A percentile compares a stretch with the other conserved stretches of the same genome.
phyloP scores from a whole-genome alignment of 495 filamentous ascomycete genomes.

The Hyaloscypha finlandica region DNA sequence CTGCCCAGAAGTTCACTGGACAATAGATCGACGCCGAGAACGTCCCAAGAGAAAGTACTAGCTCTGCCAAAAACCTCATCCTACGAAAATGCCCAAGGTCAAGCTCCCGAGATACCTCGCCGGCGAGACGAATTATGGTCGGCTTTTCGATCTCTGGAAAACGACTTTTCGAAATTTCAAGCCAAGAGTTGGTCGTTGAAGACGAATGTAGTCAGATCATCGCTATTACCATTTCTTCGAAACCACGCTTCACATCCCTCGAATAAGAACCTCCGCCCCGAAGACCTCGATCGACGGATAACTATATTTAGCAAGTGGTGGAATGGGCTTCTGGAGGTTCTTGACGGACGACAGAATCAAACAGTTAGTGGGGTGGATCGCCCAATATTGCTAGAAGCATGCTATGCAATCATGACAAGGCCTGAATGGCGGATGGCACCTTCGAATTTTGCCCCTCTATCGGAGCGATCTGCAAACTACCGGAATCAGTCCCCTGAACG shows the following conservation, averaged over 20 bases:
- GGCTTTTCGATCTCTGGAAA: constrained; percentile 77
- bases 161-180: constrained; percentile 83
- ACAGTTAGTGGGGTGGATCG: constrained; percentile 76
- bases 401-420: constrained; percentile 84
- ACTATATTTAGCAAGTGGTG: constrained; percentile 94
- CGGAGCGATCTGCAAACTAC: constrained; percentile 36
- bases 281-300: constrained; percentile 84
- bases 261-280: constrained; percentile 62
- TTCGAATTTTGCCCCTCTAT: constrained; percentile 62
- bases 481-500: constrained; percentile 27
- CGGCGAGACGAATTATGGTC: constrained; percentile 88
- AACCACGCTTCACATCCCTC: constrained; percentile 72
- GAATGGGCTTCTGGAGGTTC: constrained; percentile 84
- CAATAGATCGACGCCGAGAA: constrained; percentile 51
- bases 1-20: constrained; percentile 43
- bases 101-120: constrained; percentile 43
- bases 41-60: constrained; percentile 50
- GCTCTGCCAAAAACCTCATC: constrained; percentile 59
- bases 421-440: constrained; percentile 85
- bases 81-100: constrained; percentile 54
- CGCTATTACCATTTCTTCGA: constrained; percentile 82
- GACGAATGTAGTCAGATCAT: constrained; percentile 74
- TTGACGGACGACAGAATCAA: constrained; percentile 65
- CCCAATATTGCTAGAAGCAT: constrained; percentile 79
- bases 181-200: constrained; percentile 76